Evolutionary conservation across 805 yeast species (phyloP).

Genomic region (Wickerhamiella nectarea): DNA sequence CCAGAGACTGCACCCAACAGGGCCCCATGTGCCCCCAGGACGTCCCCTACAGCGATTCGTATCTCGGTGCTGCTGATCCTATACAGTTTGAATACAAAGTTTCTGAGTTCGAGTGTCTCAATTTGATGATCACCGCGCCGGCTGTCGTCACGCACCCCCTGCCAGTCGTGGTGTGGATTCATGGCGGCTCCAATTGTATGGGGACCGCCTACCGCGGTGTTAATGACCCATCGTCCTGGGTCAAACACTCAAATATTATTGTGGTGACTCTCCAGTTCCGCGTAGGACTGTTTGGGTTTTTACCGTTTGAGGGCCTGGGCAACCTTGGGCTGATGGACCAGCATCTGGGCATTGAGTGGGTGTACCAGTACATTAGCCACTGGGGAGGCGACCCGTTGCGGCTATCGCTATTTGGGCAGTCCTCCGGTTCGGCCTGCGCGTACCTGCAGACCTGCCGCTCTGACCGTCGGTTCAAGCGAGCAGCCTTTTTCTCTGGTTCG

Average conservation of each 20-base stretch:
- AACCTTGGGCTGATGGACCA: slow-evolving; percentile 39
- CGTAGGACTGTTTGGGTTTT: slow-evolving; percentile 29
- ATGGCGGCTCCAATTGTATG: slow-evolving; percentile 29
- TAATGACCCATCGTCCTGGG: slow-evolving; percentile 22
- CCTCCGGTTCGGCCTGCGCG: slow-evolving; percentile 35
- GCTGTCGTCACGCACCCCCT: slow-evolving; percentile 5
- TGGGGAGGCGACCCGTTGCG: slow-evolving; percentile 36
- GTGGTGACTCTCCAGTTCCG: slow-evolving; percentile 30
- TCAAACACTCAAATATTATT: slow-evolving; percentile 20
- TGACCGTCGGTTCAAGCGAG: slow-evolving; percentile 16
- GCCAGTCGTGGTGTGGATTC: slow-evolving; percentile 30
- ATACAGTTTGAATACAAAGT: slow-evolving; percentile 13
- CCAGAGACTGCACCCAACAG: slow-evolving; percentile 13
- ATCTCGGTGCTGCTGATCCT: slow-evolving; percentile 12
- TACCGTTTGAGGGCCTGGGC: slow-evolving; percentile 26
- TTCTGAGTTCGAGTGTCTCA: slow-evolving; percentile 25
- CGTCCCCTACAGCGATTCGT: slow-evolving; percentile 15
- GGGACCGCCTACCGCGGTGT: slow-evolving; percentile 25
- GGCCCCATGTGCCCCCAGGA: slow-evolving; percentile 18
- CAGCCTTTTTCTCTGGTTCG: slow-evolving; percentile 23
- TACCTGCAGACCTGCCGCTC: slow-evolving; percentile 19
- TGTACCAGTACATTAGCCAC: slow-evolving; percentile 28
- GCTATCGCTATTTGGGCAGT: slow-evolving; percentile 34
- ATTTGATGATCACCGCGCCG: slow-evolving; percentile 20
- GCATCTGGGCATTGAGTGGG: slow-evolving; percentile 35